Conservation (phyloP, 2,329 filamentous ascomycete genomes). For the Xylaria arbuscula region DNA sequence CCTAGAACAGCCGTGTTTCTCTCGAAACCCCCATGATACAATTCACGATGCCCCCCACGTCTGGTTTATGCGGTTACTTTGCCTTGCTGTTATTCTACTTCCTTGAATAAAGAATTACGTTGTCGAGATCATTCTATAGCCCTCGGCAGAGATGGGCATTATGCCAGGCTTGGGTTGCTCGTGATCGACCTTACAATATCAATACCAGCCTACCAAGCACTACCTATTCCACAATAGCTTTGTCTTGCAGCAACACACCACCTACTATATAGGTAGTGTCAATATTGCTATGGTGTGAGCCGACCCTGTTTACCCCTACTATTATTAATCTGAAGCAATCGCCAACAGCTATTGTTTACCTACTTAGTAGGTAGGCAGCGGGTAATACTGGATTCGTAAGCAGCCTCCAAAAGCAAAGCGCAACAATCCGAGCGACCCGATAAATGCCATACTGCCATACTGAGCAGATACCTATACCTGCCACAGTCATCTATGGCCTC, state of each 20-base stretch:
- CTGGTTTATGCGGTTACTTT: background rate
- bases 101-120: background rate
- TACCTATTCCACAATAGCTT: background rate
- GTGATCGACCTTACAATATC: background rate
- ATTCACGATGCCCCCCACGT: background rate
- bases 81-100: background rate
- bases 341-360: background rate
- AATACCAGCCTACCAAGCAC: background rate
- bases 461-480: background rate
- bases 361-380: too few species aligned
- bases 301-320: background rate
- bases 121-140: background rate
- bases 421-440: background rate
- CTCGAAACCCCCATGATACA: conserved; percentile 13
- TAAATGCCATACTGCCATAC: too few species aligned
- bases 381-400: background rate
- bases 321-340: background rate
- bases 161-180: background rate
- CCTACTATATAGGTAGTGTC: background rate
- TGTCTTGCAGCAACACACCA: background rate
- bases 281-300: too few species aligned
- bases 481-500: background rate
- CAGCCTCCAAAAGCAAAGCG: conserved; percentile 1
- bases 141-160: background rate
- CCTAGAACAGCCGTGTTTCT: conserved; percentile 1